These are phyloP conservation scores for Alternaria metachromatica DNA, from an alignment of 2,329 filamentous ascomycete species.

Conservation along the genomic window DNA sequence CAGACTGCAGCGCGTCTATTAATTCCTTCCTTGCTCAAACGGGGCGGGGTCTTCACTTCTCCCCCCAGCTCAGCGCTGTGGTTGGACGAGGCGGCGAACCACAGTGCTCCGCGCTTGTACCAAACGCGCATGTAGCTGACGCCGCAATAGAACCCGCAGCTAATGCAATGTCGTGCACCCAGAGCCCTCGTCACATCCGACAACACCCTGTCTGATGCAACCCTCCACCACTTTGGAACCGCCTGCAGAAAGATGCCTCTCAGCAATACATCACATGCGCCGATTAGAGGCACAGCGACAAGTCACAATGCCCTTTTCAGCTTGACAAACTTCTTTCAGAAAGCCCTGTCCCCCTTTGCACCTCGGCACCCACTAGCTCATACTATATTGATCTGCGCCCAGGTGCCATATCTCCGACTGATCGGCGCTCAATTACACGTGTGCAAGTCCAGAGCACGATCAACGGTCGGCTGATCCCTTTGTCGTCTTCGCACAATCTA, in stretches of 20 bases:
- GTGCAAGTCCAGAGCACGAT: background rate
- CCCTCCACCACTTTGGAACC: background rate
- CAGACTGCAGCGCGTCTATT: background rate
- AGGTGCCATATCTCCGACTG: slow-evolving; percentile 3
- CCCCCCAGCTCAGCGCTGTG: background rate
- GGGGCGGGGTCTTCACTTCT: background rate
- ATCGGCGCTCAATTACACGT: slow-evolving; percentile 2
- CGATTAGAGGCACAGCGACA: background rate
- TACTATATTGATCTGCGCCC: background rate
- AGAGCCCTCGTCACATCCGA: background rate
- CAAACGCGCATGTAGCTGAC: background rate
- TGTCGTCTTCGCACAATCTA: background rate
- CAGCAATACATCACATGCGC: background rate
- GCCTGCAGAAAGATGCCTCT: background rate
- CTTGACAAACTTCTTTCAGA: background rate
- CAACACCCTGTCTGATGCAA: background rate
- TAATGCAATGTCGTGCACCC: background rate
- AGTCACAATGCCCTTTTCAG: background rate
- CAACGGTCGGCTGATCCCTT: background rate
- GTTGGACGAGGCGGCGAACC: background rate
- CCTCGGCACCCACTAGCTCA: background rate
- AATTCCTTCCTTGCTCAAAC: background rate
- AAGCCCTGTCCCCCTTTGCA: background rate
- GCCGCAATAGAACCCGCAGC: background rate
- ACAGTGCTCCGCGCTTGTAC: background rate